Percentiles rank a stretch among this genome's conserved stretches.
Conservation (phyloP, 1,139 yeast genomes). For the Pichia sp. region DNA sequence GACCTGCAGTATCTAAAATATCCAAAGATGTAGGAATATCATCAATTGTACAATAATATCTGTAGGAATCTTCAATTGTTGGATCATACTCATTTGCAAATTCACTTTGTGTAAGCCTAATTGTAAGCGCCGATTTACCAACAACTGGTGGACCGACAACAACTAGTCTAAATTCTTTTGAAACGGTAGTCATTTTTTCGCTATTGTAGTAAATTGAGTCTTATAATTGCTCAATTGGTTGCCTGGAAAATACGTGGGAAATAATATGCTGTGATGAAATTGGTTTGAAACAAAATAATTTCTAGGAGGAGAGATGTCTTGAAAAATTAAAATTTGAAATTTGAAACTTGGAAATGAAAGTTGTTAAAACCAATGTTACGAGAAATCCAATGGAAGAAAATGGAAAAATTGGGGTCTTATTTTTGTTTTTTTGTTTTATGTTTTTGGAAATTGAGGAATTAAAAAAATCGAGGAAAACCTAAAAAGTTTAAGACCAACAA, state of each 20-base stretch:
- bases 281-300: no score
- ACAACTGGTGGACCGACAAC: constrained; percentile 99
- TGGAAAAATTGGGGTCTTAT: not conserved
- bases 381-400: not conserved
- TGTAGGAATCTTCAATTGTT: constrained; percentile 78
- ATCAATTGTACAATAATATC: constrained; percentile 51
- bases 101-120: constrained; percentile 83
- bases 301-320: no score
- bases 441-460: no score
- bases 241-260: no score
- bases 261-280: no score
- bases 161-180: constrained; percentile 76
- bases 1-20: constrained; percentile 96
- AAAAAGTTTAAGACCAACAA: no score
- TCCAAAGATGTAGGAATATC: constrained; percentile 50
- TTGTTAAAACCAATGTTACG: no score
- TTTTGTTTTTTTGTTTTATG: no score
- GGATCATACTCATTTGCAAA: constrained; percentile 97
- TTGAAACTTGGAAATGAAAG: no score
- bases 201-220: not conserved
- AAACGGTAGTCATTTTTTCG: constrained; percentile 2
- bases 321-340: no score
- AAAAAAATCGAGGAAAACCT: not conserved
- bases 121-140: constrained; percentile 93
- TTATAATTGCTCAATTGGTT: not conserved